Conservation (phyloP, 352 stramenopile genomes). For the Globisporangium middletonii region DNA sequence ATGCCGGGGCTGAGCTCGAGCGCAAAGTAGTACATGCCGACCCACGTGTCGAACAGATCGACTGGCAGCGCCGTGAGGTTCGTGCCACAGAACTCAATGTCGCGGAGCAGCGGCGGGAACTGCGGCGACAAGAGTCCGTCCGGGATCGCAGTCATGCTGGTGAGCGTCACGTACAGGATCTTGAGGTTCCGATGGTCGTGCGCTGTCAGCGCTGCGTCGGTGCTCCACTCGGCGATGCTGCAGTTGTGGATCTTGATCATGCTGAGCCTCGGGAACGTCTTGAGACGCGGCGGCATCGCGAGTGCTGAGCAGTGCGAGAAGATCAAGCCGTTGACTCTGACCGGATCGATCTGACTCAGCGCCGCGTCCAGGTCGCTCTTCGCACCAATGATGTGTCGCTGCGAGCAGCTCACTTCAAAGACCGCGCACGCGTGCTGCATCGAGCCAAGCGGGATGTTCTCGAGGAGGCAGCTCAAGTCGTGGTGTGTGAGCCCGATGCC, state of each 20-base stretch:
- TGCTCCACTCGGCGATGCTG: slow-evolving; percentile 10
- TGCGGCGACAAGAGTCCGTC: neutral
- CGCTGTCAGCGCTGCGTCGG: slow-evolving; percentile 4
- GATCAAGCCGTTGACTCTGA: slow-evolving; percentile 4
- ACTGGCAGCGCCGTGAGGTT: slow-evolving; percentile 11
- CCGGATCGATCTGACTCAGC: neutral
- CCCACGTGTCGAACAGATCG: slow-evolving; percentile 9
- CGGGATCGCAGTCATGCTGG: slow-evolving; percentile 5
- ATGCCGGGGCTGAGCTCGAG: slow-evolving; percentile 11
- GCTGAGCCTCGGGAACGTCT: slow-evolving; percentile 8
- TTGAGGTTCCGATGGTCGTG: neutral
- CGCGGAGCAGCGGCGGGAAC: slow-evolving; percentile 4
- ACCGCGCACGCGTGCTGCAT: slow-evolving; percentile 9
- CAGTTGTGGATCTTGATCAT: slow-evolving; percentile 20
- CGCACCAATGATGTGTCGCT: neutral
- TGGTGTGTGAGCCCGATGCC: too few species aligned
- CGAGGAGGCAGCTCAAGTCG: slow-evolving; percentile 9
- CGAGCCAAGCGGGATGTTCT: slow-evolving; percentile 12
- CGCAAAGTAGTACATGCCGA: too few species aligned
- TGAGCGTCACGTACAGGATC: too few species aligned
- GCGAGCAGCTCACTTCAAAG: slow-evolving; percentile 15
- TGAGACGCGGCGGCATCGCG: slow-evolving; percentile 8
- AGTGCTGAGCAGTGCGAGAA: slow-evolving; percentile 12
- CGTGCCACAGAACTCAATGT: slow-evolving; percentile 1
- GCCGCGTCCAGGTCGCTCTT: neutral